A percentile compares a stretch with the other conserved stretches of the same genome.
Evolutionary conservation across 306 rosid species (phyloP).

Genomic region (Amphicarpaea edgeworthii): DNA sequence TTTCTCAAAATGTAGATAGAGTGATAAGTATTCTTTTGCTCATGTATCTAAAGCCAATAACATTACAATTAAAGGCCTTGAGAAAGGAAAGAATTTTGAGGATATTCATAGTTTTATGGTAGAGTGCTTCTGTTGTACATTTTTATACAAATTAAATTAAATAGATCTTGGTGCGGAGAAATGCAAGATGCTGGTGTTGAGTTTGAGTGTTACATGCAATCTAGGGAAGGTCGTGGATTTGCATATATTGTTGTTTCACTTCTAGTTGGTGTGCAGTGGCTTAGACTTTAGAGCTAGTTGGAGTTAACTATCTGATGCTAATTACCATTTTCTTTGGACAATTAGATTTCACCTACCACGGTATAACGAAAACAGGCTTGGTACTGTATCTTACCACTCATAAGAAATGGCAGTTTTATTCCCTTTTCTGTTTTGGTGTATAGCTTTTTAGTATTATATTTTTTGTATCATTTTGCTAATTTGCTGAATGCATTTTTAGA

Average conservation of each 20-base stretch:
- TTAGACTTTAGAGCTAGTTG: neutral
- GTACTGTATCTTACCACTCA: neutral
- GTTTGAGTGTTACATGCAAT: slow-evolving; percentile 11
- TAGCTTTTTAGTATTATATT: neutral
- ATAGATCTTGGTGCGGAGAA: slow-evolving; percentile 16
- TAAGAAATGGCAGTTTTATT: neutral
- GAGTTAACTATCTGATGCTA: neutral
- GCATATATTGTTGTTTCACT: neutral
- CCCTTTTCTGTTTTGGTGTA: neutral
- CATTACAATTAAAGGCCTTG: slow-evolving; percentile 31
- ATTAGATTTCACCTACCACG: slow-evolving; percentile 3
- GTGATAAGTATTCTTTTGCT: slow-evolving; percentile 47
- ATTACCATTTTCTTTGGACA: neutral
- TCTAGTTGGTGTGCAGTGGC: slow-evolving; percentile 16
- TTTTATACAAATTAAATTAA: slow-evolving; percentile 1
- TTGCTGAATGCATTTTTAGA: neutral
- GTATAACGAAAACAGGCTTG: neutral
- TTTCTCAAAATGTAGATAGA: slow-evolving; percentile 37
- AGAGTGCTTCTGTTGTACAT: neutral
- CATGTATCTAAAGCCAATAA: slow-evolving; percentile 48
- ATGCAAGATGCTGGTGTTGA: slow-evolving; percentile 1
- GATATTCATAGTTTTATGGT: neutral
- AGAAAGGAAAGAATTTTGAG: slow-evolving; percentile 37
- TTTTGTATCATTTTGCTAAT: slow-evolving; percentile 1
- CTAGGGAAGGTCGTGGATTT: slow-evolving; percentile 6